Evolutionary conservation across 2,329 filamentous ascomycete species (phyloP), one percentile per base, ranked within the genome.

Genomic region (Fusarium sublunatum): DNA sequence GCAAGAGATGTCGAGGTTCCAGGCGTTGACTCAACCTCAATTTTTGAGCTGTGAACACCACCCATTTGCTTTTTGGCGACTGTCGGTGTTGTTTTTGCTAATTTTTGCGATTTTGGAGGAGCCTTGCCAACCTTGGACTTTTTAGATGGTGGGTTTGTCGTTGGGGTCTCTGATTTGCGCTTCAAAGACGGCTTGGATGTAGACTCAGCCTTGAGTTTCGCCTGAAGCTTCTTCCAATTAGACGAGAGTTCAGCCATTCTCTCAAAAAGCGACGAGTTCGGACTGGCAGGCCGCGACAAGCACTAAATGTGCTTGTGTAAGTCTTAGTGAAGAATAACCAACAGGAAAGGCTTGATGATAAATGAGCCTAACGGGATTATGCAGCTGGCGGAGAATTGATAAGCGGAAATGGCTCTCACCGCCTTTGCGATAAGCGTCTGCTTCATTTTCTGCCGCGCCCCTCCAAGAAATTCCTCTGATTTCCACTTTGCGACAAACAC

Each of bases 181-280:
- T 82, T 81, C 12, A 75, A 48, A 76, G 77, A 64, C n/a, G 75
- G 56, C 13, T 73, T 70, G 13, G 75, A 69, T n/a, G 75, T 58
- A 26, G 78, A 74, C 57, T 83, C 80, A 36, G 80, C 73, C 70
- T 84, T 81, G 68, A 87, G 77, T 69, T 83, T 83, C 65, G 85
- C 84, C 77, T 92, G 90, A 51, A 93, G 82, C 77, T 85, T 89
- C 77, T 92, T 92, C 91, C 91, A 93, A 74, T 93, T 93, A 50
- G 85, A 87, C 11, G 87, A 89, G 31, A 89, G 76, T 68, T 79
- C 79, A 34, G 75, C 75, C 76, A 78, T 78, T 44, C 31, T 69
- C 40, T 54, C 9, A 54, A 36, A 1, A 9, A 36, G n/a, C 5
- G 15, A 26, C 22, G 29, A 19, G 22, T 12, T 29, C 12, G n/a